phyloP scores from a whole-genome alignment of 257 asterid species.

The Nicotiana tomentosiformis region DNA sequence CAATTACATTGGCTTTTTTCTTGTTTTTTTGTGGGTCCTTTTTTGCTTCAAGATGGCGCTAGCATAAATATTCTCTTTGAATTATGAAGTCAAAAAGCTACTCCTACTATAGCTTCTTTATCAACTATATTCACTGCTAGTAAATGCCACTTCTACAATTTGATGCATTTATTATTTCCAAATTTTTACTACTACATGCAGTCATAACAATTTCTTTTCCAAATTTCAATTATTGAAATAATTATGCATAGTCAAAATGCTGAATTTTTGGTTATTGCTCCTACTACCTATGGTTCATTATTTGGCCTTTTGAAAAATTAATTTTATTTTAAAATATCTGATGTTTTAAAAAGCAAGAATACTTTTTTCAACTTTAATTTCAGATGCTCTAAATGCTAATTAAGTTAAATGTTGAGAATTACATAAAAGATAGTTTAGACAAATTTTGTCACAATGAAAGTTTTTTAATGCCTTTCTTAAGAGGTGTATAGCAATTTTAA shows the following conservation, averaged over 20 bases:
- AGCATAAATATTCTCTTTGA: slow-evolving; percentile 17
- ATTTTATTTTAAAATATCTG: too few species aligned
- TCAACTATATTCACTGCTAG: not conserved
- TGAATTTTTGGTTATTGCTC: too few species aligned
- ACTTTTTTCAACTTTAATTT: too few species aligned
- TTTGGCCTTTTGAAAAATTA: too few species aligned
- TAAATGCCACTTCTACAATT: not conserved
- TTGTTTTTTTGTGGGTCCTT: slow-evolving; percentile 20
- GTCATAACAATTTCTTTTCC: too few species aligned
- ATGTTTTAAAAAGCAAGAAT: too few species aligned
- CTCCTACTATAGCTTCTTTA: not conserved
- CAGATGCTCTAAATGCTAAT: too few species aligned
- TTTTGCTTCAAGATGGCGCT: slow-evolving; percentile 25
- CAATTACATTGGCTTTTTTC: not conserved
- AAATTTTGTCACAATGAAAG: not conserved
- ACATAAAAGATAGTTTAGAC: too few species aligned
- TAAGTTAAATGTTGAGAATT: too few species aligned
- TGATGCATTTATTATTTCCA: not conserved
- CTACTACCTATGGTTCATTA: too few species aligned
- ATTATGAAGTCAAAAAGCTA: slow-evolving; percentile 15
- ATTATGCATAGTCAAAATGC: not conserved
- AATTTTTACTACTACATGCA: too few species aligned
- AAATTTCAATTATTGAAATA: too few species aligned
- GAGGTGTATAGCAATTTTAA: not conserved
- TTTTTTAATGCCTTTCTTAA: not conserved